A percentile compares a stretch with the other conserved stretches of the same genome.
Evolutionary conservation across 352 stramenopile genomes (phyloP).

Genomic region (Globisporangium barbulae): DNA sequence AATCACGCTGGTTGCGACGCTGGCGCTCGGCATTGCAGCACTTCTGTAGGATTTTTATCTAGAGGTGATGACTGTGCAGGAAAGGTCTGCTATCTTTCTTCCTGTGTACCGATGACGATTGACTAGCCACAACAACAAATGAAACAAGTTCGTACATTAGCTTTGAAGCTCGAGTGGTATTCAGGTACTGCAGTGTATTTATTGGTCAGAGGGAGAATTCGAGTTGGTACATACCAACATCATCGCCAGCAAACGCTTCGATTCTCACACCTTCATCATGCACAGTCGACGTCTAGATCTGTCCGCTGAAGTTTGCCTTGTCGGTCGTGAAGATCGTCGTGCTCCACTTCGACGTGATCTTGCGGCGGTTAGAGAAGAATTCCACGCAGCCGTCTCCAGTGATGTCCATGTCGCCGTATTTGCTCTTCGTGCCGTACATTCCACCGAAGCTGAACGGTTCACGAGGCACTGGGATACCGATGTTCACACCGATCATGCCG

Average conservation of each 20-base stretch:
- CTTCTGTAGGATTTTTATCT: conserved; percentile 9
- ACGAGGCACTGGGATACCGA: conserved; percentile 93
- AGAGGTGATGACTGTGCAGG: not conserved
- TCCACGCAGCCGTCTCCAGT: conserved; percentile 96
- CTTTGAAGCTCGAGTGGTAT: not conserved
- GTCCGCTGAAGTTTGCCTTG: conserved; percentile 68
- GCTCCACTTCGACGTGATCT: conserved; percentile 96
- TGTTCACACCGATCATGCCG: conserved; percentile 96
- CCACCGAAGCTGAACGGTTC: conserved; percentile 97
- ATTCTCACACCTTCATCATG: not conserved
- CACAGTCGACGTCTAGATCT: conserved; percentile 35
- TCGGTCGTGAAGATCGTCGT: conserved; percentile 40
- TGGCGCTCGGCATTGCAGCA: conserved; percentile 2
- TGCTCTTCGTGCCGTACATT: conserved; percentile 95
- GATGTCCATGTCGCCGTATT: conserved; percentile 98
- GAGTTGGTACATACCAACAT: not conserved
- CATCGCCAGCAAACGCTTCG: not conserved
- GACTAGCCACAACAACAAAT: not conserved
- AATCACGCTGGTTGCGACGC: conserved; percentile 10
- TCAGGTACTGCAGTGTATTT: not conserved
- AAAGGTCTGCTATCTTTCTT: not conserved
- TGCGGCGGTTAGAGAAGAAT: conserved; percentile 97
- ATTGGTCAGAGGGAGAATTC: not conserved
- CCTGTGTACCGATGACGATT: not conserved
- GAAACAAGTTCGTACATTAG: conserved; percentile 4